Evolutionary conservation across 768 basidiomycete species (phyloP).

Genomic region (Mycena filopes): DNA sequence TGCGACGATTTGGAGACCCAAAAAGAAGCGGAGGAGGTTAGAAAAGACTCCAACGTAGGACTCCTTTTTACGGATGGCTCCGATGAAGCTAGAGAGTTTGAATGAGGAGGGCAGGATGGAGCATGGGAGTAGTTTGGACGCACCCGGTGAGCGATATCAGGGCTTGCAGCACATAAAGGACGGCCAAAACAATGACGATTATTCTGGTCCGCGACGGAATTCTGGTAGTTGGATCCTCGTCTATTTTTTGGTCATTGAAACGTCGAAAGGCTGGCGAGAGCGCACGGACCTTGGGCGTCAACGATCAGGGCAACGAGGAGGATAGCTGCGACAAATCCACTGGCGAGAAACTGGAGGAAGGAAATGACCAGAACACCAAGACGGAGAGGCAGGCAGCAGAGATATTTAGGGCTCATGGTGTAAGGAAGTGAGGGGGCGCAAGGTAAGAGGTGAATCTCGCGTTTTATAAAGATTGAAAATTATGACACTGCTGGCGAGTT

Average conservation of each 20-base stretch:
- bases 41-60: slow-evolving; percentile 48
- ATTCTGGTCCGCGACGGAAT: slow-evolving; percentile 35
- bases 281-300: slow-evolving; percentile 36
- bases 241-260: not conserved
- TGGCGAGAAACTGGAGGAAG: slow-evolving; percentile 51
- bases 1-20: slow-evolving; percentile 9
- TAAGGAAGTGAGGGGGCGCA: slow-evolving; percentile 10
- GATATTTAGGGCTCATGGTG: slow-evolving; percentile 52
- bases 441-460: not conserved
- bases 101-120: not conserved
- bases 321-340: slow-evolving; percentile 42
- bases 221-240: not conserved
- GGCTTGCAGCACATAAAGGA: slow-evolving; percentile 46
- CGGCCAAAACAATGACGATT: slow-evolving; percentile 44
- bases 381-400: slow-evolving; percentile 56
- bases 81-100: slow-evolving; percentile 45
- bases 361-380: slow-evolving; percentile 54
- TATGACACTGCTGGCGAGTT: not conserved
- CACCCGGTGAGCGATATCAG: slow-evolving; percentile 37
- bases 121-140: not conserved
- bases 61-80: slow-evolving; percentile 50
- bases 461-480: slow-evolving; percentile 15
- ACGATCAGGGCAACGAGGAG: slow-evolving; percentile 44
- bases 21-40: slow-evolving; percentile 7
- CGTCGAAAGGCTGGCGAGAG: not conserved